Percentiles rank a stretch among this genome's conserved stretches.
Evolutionary conservation across 257 asterid genomes (phyloP).

Genomic region (Lycium barbarum): DNA sequence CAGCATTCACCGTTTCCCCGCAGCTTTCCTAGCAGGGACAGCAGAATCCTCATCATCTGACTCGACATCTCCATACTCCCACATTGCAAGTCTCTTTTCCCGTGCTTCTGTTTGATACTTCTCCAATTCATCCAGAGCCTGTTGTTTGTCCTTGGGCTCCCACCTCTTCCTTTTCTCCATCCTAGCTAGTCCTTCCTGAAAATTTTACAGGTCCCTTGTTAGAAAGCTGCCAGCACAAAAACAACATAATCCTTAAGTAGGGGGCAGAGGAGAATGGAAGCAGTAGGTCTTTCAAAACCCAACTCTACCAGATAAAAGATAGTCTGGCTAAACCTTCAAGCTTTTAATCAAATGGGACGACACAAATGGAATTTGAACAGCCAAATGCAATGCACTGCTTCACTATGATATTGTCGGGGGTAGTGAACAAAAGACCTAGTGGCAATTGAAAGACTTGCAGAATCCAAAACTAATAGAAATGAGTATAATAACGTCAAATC

Average conservation of each 20-base stretch:
- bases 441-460: background rate
- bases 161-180: slow-evolving; percentile 87
- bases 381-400: background rate
- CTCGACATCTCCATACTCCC: slow-evolving; percentile 97
- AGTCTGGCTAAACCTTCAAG: background rate
- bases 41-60: slow-evolving; percentile 87
- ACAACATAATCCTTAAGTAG: background rate
- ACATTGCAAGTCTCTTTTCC: slow-evolving; percentile 75
- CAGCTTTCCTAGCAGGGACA: slow-evolving; percentile 72
- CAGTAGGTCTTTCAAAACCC: background rate
- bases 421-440: background rate
- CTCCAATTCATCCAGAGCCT: slow-evolving; percentile 71
- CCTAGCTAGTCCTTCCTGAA: slow-evolving; percentile 93
- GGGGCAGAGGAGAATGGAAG: background rate
- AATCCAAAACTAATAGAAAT: background rate
- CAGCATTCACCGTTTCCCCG: slow-evolving; percentile 72
- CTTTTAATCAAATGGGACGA: background rate
- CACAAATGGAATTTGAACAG: background rate
- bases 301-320: background rate
- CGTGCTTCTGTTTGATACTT: slow-evolving; percentile 79
- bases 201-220: background rate
- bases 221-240: background rate
- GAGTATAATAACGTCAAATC: background rate
- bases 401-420: background rate
- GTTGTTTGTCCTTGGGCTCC: slow-evolving; percentile 68